A percentile compares a stretch with the other conserved stretches of the same genome.
Conservation (phyloP, 495 filamentous ascomycete species). For the Penicillium antarcticum region DNA sequence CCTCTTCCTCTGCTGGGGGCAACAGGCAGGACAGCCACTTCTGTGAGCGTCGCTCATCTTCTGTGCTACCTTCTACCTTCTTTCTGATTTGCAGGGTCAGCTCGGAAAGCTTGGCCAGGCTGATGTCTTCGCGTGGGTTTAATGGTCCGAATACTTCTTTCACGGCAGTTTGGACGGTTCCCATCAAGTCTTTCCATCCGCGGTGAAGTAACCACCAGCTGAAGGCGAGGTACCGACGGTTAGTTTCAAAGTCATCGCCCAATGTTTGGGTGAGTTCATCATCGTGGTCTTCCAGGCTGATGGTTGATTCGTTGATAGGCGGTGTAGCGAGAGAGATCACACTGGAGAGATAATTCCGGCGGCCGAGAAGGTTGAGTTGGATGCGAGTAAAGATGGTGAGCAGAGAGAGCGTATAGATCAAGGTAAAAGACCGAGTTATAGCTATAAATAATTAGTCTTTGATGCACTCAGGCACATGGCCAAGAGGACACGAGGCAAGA, state of each 20-base stretch:
- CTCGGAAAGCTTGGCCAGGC: constrained; percentile 70
- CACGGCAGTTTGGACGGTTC: constrained; percentile 74
- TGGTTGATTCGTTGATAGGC: constrained; percentile 56
- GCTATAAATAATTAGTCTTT: constrained; percentile 48
- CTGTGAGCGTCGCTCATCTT: constrained; percentile 55
- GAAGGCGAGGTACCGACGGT: constrained; percentile 89
- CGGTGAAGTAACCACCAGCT: constrained; percentile 97
- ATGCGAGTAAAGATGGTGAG: constrained; percentile 90
- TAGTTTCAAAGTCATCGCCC: constrained; percentile 90
- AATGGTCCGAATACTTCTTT: constrained; percentile 80
- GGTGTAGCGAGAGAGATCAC: constrained; percentile 83
- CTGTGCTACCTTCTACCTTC: constrained; percentile 75
- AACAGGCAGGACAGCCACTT: constrained; percentile 86
- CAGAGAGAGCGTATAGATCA: constrained; percentile 86
- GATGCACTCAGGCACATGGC: neutral
- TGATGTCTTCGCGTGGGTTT: constrained; percentile 84
- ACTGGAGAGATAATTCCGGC: constrained; percentile 89
- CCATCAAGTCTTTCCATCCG: constrained; percentile 79
- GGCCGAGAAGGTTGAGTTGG: constrained; percentile 94
- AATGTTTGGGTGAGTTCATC: constrained; percentile 77
- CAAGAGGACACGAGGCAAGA: neutral
- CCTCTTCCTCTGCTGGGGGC: constrained; percentile 72
- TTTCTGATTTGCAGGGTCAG: constrained; percentile 75
- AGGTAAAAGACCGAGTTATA: constrained; percentile 83
- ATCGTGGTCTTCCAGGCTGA: constrained; percentile 85